Conservation (phyloP, 164 flowering plant genomes). For the Liriodendron chinense region DNA sequence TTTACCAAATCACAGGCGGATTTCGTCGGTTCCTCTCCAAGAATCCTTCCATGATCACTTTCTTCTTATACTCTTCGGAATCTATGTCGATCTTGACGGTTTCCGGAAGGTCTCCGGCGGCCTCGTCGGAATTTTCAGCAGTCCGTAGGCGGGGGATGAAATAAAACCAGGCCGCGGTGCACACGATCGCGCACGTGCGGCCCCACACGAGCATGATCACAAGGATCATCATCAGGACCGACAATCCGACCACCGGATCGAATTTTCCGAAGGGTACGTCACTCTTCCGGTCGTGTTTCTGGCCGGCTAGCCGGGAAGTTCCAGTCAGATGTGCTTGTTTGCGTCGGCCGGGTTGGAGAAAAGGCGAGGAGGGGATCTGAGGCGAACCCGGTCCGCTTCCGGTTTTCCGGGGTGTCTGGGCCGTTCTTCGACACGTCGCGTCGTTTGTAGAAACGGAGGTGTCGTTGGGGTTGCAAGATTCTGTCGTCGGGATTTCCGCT, state of each 20-base stretch:
- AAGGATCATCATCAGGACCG: slow-evolving; percentile 41
- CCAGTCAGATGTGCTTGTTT: not conserved
- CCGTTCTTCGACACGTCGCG: slow-evolving; percentile 7
- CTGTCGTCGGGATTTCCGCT: slow-evolving; percentile 1
- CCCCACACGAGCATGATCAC: slow-evolving; percentile 51
- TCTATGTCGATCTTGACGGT: not conserved
- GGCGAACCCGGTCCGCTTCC: slow-evolving; percentile 13
- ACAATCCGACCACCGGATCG: slow-evolving; percentile 41
- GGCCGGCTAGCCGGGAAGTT: not conserved
- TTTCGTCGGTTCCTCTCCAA: slow-evolving; percentile 33
- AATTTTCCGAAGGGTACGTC: not conserved
- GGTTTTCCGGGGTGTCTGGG: slow-evolving; percentile 8
- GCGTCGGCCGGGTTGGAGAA: not conserved
- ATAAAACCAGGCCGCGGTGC: slow-evolving; percentile 50
- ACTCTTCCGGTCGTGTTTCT: not conserved
- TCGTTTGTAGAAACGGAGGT: not conserved
- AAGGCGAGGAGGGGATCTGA: not conserved
- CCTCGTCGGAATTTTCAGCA: not conserved
- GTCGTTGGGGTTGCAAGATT: not conserved
- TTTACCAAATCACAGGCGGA: slow-evolving; percentile 1
- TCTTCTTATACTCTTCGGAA: slow-evolving; percentile 49
- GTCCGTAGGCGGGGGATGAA: slow-evolving; percentile 28
- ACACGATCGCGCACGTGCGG: slow-evolving; percentile 50
- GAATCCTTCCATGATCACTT: slow-evolving; percentile 46
- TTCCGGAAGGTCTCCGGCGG: not conserved